Evolutionary conservation across 805 yeast species (phyloP).

Genomic region (Ogataea siamensis): DNA sequence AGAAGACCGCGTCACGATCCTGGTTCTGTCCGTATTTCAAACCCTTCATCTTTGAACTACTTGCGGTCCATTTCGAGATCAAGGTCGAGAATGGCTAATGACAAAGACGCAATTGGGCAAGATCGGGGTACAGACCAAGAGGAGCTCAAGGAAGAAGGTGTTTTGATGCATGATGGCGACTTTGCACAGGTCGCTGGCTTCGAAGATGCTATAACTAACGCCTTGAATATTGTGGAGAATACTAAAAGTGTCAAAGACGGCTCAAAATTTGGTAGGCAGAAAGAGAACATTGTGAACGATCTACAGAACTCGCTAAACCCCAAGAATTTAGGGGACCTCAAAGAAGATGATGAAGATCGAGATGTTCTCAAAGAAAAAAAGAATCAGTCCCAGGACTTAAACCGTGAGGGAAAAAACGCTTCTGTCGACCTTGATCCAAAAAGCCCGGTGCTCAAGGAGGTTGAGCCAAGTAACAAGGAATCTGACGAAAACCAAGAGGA

Average conservation of each 20-base stretch:
- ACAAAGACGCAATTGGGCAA: constrained; percentile 32
- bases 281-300: constrained; percentile 21
- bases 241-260: constrained; percentile 24
- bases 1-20: constrained; percentile 40
- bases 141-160: constrained; percentile 56
- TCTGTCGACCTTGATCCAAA: too few species aligned
- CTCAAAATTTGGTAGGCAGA: constrained; percentile 12
- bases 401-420: constrained; percentile 5
- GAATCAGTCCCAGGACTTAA: neutral
- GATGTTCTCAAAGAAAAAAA: constrained; percentile 15
- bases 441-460: too few species aligned
- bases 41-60: constrained; percentile 47
- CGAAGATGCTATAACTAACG: constrained; percentile 48
- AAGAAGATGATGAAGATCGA: constrained; percentile 24
- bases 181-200: constrained; percentile 46
- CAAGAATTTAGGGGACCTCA: constrained; percentile 16
- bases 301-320: constrained; percentile 19
- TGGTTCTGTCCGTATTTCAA: constrained; percentile 29
- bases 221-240: constrained; percentile 37
- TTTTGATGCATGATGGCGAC: constrained; percentile 48
- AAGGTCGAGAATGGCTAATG: constrained; percentile 48
- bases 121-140: constrained; percentile 29
- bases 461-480: too few species aligned
- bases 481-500: too few species aligned
- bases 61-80: constrained; percentile 66